Conservation (phyloP, 139 green algal genomes). For the Chlorella sp. region DNA sequence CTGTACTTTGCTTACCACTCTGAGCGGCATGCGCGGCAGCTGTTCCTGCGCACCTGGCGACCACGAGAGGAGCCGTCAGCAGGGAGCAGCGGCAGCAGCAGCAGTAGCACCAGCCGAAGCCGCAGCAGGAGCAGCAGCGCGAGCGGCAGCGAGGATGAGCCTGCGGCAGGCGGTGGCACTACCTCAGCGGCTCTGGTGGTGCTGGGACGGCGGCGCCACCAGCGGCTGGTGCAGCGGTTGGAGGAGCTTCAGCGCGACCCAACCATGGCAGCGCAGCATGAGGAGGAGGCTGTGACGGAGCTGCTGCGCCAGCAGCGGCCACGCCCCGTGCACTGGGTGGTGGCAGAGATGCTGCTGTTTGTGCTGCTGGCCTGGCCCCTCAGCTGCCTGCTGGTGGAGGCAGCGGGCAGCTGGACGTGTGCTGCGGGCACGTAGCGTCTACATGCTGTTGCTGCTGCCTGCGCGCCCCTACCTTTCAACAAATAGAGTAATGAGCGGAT, state of each 20-base stretch:
- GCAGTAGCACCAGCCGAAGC: not conserved
- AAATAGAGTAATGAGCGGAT: too few relatives aligned
- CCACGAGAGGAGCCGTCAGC: not conserved
- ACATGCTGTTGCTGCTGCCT: too few relatives aligned
- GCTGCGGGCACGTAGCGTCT: not conserved
- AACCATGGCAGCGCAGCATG: not conserved
- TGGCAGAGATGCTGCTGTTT: not conserved
- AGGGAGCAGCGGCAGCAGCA: not conserved
- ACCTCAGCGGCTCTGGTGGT: not conserved
- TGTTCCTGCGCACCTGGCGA: not conserved
- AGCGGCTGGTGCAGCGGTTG: not conserved
- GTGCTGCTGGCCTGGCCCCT: not conserved
- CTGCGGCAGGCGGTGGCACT: not conserved
- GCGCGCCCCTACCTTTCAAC: too few relatives aligned
- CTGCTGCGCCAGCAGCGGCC: not conserved
- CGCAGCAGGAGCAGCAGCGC: not conserved
- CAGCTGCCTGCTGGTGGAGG: not conserved
- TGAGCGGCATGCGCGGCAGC: not conserved
- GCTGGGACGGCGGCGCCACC: not conserved
- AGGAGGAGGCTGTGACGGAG: not conserved
- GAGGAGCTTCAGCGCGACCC: not conserved
- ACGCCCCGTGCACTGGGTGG: not conserved
- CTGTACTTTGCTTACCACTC: not conserved
- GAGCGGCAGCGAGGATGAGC: not conserved
- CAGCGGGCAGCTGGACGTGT: not conserved